Evolutionary conservation across 2,329 filamentous ascomycete species (phyloP), one percentile per base, ranked within the genome.

Genomic region (Orbilia oligospora): DNA sequence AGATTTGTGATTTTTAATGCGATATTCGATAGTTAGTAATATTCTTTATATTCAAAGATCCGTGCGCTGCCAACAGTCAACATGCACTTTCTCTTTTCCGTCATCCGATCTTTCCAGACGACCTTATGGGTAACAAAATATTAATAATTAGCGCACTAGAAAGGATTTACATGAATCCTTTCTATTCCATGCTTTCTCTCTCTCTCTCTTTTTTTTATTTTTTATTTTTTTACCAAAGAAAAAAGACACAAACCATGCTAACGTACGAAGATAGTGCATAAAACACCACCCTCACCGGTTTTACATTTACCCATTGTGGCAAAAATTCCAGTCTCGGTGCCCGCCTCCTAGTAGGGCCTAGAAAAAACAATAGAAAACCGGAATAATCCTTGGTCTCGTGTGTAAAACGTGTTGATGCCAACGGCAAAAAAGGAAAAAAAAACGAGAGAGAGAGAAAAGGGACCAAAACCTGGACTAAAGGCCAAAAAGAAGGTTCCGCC

Each of bases 401-500:
- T 18, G 8, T 46, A 8, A 48, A 22, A 5, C 44, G 44, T 22
- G 44, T 48, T 48, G 38, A 41, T 41, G 16, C 12, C 38, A 14
- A 41, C 16, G 9, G 9, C 5, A 27, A 61, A 27, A 44, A 61
- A 14, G 22, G 44, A 61, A 30, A 6, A n/a, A 61, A 27, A 44
- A 30, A 30, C 3, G 27, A 6, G 6, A 30, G 6, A 61, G 14
- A 9, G 44, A 61, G 12, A 61, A 41, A 41, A 41, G 38, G 38
- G 38, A 41, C 38, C 38, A 16, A 41, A n/a, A n/a, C 38, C 8
- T 36, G 9, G 12, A 41, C 38, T 41, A 41, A 44, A 16, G 5
- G 20, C 20, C 18, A 18, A 18, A 46, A 46, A 46, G n/a, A 46
- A 46, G 44, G n/a, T 18, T 46, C 56, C 56, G 56, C 56, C 33